phyloP scores from a whole-genome alignment of 176 grass and related monocot genomes.

The Triticum monococcum region DNA sequence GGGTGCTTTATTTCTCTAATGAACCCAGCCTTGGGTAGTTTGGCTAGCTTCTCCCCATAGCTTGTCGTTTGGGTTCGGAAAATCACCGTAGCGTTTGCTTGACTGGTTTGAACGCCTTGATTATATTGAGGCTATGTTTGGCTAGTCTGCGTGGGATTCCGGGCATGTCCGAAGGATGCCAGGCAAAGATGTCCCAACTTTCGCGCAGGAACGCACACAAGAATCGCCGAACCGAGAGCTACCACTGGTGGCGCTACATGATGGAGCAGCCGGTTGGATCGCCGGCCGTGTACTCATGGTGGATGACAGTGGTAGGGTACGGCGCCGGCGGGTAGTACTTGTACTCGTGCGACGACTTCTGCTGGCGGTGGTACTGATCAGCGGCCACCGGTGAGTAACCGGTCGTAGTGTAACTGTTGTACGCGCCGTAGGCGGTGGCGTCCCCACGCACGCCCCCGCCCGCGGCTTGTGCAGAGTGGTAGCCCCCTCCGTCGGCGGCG shows the following conservation, averaged over 20 bases:
- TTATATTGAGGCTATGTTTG: too few relatives aligned
- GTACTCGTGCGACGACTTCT: neutral
- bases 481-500: neutral
- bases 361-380: neutral
- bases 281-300: slow-evolving; percentile 13
- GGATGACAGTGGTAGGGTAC: neutral
- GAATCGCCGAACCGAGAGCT: neutral
- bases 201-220: too few relatives aligned
- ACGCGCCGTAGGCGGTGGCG: neutral
- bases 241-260: slow-evolving; percentile 24
- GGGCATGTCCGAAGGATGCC: too few relatives aligned
- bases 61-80: too few relatives aligned
- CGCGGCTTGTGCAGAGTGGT: neutral
- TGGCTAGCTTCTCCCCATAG: too few relatives aligned
- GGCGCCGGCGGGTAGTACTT: neutral
- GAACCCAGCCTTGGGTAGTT: too few relatives aligned
- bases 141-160: too few relatives aligned
- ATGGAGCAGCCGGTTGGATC: slow-evolving; percentile 27
- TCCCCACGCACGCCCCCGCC: too few relatives aligned
- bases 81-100: too few relatives aligned
- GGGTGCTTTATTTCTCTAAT: too few relatives aligned
- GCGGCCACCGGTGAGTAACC: neutral
- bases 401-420: neutral
- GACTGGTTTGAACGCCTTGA: too few relatives aligned
- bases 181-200: too few relatives aligned